These are phyloP conservation scores for Phlegmacium glaucopus DNA, from an alignment of 768 basidiomycete species.

Conservation along the genomic window DNA sequence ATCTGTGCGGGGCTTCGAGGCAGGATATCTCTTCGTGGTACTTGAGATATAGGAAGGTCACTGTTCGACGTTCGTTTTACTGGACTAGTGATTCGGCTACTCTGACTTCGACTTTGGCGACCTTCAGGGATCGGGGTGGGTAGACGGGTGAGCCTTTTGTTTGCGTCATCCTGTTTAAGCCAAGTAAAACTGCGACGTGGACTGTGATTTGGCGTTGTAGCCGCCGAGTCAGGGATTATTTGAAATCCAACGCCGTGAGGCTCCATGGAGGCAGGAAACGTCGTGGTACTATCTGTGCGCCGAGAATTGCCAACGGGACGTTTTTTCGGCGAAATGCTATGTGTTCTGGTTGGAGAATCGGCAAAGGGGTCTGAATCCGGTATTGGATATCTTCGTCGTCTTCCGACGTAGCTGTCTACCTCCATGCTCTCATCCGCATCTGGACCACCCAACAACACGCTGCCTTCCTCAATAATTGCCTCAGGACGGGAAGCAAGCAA, in stretches of 20 bases:
- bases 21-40: conserved; percentile 28
- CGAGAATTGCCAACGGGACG: not conserved
- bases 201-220: conserved; percentile 1
- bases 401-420: not conserved
- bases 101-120: conserved; percentile 20
- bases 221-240: conserved; percentile 1
- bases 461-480: not conserved
- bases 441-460: not conserved
- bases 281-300: not conserved
- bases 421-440: not conserved
- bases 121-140: conserved; percentile 27
- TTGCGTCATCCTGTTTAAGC: conserved; percentile 6
- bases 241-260: not conserved
- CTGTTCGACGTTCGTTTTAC: conserved; percentile 6
- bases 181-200: conserved; percentile 6
- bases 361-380: conserved; percentile 22
- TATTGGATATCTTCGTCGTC: conserved; percentile 17
- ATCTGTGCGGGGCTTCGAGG: conserved; percentile 56
- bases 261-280: not conserved
- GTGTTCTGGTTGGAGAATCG: conserved; percentile 6
- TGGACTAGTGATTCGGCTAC: conserved; percentile 23
- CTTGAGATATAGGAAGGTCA: not conserved
- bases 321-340: not conserved
- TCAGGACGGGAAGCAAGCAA: not conserved
- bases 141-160: conserved; percentile 36